phyloP scores from a whole-genome alignment of 768 basidiomycete genomes.

The Clitopilus hobsonii region DNA sequence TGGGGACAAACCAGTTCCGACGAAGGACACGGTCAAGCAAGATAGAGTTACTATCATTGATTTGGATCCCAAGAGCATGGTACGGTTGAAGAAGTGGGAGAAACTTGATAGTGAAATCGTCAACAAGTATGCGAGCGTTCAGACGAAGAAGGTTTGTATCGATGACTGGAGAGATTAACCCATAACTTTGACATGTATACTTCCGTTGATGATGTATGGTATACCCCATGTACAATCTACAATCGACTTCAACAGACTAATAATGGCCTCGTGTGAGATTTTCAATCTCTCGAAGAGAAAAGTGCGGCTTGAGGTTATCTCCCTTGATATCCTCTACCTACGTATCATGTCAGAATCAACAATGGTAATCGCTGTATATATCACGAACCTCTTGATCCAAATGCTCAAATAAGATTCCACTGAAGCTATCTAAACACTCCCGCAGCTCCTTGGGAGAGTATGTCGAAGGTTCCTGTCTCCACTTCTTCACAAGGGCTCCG shows the following conservation, averaged over 20 bases:
- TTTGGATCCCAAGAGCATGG: conserved; percentile 74
- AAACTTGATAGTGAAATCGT: conserved; percentile 69
- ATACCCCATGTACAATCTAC: too few species aligned
- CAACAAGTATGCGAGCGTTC: conserved; percentile 27
- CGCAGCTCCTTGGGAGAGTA: conserved; percentile 50
- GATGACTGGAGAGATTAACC: conserved; percentile 25
- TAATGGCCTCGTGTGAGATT: not conserved
- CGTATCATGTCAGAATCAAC: not conserved
- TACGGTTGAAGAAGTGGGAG: conserved; percentile 65
- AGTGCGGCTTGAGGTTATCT: conserved; percentile 50
- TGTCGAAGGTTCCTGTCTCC: conserved; percentile 33
- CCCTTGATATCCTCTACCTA: conserved; percentile 46
- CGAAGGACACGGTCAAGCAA: conserved; percentile 10
- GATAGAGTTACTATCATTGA: conserved; percentile 70
- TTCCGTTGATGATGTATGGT: too few species aligned
- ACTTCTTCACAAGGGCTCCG: conserved; percentile 32
- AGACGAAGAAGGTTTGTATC: conserved; percentile 25
- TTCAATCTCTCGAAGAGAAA: conserved; percentile 43
- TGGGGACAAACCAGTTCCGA: conserved; percentile 11
- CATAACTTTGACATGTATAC: too few species aligned
- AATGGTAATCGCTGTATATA: not conserved
- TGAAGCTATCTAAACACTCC: conserved; percentile 43
- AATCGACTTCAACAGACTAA: too few species aligned
- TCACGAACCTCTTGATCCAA: conserved; percentile 48
- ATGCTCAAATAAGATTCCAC: conserved; percentile 44